phyloP scores from a whole-genome alignment of 2,329 filamentous ascomycete species.

The Neobulgaria alba region DNA sequence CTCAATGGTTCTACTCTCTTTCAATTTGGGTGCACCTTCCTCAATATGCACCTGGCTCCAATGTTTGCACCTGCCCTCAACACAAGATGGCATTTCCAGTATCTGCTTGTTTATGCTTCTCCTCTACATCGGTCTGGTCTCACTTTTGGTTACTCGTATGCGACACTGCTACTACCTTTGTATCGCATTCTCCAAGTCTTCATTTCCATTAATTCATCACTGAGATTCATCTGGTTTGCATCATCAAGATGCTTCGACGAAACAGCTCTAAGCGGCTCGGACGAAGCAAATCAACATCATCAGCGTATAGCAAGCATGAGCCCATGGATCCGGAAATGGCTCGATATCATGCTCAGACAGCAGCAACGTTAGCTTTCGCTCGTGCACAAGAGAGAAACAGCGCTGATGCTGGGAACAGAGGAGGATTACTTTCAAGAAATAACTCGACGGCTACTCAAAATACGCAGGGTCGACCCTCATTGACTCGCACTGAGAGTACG shows the following conservation, averaged over 20 bases:
- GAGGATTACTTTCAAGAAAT: background rate
- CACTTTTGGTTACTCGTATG: slow-evolving; percentile 27
- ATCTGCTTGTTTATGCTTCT: slow-evolving; percentile 8
- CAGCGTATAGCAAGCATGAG: slow-evolving; percentile 38
- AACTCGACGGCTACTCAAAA: slow-evolving; percentile 9
- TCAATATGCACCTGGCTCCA: no score
- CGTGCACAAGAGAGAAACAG: slow-evolving; percentile 38
- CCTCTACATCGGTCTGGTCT: slow-evolving; percentile 22
- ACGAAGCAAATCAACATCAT: slow-evolving; percentile 46
- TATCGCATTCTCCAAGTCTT: slow-evolving; percentile 25
- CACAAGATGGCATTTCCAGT: no score
- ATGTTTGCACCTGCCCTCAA: no score
- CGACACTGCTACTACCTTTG: slow-evolving; percentile 14
- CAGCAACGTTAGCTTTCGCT: slow-evolving; percentile 52
- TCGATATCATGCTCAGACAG: slow-evolving; percentile 52
- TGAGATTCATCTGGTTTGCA: no score
- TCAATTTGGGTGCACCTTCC: no score
- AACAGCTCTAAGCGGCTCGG: slow-evolving; percentile 39
- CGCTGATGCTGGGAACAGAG: slow-evolving; percentile 30
- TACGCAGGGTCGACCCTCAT: slow-evolving; percentile 10
- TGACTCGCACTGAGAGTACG: slow-evolving; percentile 15
- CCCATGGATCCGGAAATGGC: slow-evolving; percentile 41
- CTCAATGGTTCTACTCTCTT: no score
- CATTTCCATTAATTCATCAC: slow-evolving; percentile 22
- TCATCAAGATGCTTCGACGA: slow-evolving; percentile 23